phyloP scores from a whole-genome alignment of 768 basidiomycete species.

The Scleroderma bovista region DNA sequence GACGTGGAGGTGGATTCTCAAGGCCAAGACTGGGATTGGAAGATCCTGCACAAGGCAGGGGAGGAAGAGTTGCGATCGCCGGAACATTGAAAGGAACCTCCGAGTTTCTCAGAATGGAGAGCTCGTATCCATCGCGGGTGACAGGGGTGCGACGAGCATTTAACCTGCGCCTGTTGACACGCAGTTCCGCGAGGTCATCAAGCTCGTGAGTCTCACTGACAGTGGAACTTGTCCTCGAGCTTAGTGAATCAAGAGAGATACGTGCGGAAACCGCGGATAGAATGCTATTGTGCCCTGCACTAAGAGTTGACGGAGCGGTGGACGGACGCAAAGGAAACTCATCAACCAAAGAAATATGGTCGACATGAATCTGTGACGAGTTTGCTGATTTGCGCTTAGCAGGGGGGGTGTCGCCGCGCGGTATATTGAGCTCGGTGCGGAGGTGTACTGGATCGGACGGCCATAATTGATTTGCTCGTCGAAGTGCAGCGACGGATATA shows the following conservation, averaged over 20 bases:
- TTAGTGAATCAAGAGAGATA: conserved; percentile 25
- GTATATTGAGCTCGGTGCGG: conserved; percentile 31
- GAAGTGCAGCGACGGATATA: conserved; percentile 74
- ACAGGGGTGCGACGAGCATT: neutral
- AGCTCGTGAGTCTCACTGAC: conserved; percentile 27
- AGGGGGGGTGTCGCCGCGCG: neutral
- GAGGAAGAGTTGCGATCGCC: neutral
- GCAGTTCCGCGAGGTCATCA: conserved; percentile 10
- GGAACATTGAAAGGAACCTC: neutral
- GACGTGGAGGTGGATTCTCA: conserved; percentile 1
- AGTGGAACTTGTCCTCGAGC: conserved; percentile 20
- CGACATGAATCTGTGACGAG: neutral
- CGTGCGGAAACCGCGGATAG: conserved; percentile 23
- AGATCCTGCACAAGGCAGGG: neutral
- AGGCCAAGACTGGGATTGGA: neutral
- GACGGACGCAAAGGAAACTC: conserved; percentile 2
- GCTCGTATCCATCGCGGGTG: conserved; percentile 9
- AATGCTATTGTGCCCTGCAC: conserved; percentile 16
- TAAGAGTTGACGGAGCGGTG: conserved; percentile 14
- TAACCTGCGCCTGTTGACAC: neutral
- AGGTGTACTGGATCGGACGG: conserved; percentile 87
- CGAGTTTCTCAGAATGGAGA: conserved; percentile 8
- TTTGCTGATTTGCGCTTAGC: neutral
- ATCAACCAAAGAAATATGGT: neutral
- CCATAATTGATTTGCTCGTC: conserved; percentile 91